Percentiles rank a stretch among this genome's conserved stretches.
These are phyloP conservation scores for Mycena latifolia DNA, from an alignment of 768 basidiomycete genomes.

Conservation along the genomic window DNA sequence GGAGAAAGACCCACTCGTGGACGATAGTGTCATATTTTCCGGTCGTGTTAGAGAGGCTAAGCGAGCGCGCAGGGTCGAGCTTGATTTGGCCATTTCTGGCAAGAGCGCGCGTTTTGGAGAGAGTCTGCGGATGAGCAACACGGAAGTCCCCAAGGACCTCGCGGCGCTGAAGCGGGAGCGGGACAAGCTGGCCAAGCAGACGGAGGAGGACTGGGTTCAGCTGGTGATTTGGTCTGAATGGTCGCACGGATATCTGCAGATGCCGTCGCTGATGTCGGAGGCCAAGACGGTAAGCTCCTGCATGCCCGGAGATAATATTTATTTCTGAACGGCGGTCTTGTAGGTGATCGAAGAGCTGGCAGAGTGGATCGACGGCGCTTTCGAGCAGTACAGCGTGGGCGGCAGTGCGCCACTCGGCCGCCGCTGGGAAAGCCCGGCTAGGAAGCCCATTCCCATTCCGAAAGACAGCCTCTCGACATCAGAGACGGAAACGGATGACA, in stretches of 20 bases:
- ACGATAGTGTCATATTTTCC: constrained; percentile 97
- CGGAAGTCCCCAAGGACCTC: constrained; percentile 49
- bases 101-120: constrained; percentile 75
- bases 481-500: constrained; percentile 78
- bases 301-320: constrained; percentile 8
- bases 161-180: constrained; percentile 67
- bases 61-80: constrained; percentile 80
- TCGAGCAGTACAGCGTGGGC: constrained; percentile 53
- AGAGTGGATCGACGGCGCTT: constrained; percentile 91
- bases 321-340: constrained; percentile 15
- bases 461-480: constrained; percentile 42
- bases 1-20: constrained; percentile 94
- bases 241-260: constrained; percentile 98
- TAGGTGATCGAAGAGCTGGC: constrained; percentile 84
- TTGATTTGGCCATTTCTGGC: constrained; percentile 71
- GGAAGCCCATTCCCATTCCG: constrained; percentile 32
- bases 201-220: constrained; percentile 95
- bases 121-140: constrained; percentile 68
- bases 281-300: constrained; percentile 67
- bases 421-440: constrained; percentile 32
- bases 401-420: constrained; percentile 9
- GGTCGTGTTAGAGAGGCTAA: constrained; percentile 97
- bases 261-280: constrained; percentile 89
- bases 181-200: constrained; percentile 72
- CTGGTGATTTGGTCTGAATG: constrained; percentile 95